Conservation (phyloP, 371 early-diverging fungal species). For the Mucor ambiguus region DNA sequence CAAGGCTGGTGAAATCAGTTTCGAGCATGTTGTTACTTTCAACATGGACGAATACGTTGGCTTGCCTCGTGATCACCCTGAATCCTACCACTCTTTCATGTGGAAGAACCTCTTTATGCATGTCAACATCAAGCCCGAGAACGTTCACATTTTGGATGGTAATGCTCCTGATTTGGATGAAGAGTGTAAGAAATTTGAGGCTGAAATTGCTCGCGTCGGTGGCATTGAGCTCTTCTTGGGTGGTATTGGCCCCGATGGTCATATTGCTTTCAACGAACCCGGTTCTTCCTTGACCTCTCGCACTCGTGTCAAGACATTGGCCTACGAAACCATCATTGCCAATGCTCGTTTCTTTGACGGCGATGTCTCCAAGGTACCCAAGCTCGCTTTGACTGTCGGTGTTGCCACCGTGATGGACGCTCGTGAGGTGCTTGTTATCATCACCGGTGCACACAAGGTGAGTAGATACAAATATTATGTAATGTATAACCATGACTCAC, state of each 20-base stretch:
- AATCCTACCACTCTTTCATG: slow-evolving; percentile 89
- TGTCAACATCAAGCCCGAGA: slow-evolving; percentile 76
- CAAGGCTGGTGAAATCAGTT: slow-evolving; percentile 58
- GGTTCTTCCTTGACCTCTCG: slow-evolving; percentile 84
- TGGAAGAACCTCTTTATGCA: slow-evolving; percentile 85
- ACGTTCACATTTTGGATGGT: slow-evolving; percentile 83
- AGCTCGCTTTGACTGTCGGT: slow-evolving; percentile 85
- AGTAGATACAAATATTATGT: slow-evolving; percentile 16
- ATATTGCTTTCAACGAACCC: slow-evolving; percentile 89
- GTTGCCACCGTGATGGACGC: slow-evolving; percentile 88
- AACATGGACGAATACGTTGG: slow-evolving; percentile 69
- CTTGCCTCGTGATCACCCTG: slow-evolving; percentile 72
- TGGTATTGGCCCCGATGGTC: slow-evolving; percentile 84
- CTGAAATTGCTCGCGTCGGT: slow-evolving; percentile 73
- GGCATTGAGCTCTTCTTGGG: slow-evolving; percentile 46
- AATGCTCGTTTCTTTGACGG: slow-evolving; percentile 87
- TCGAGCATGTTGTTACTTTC: slow-evolving; percentile 65
- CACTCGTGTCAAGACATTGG: slow-evolving; percentile 85
- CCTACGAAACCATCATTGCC: slow-evolving; percentile 88
- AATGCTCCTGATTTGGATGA: slow-evolving; percentile 79
- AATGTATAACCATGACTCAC: slow-evolving; percentile 24
- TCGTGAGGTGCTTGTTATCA: slow-evolving; percentile 84
- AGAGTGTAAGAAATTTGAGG: slow-evolving; percentile 79
- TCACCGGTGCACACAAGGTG: slow-evolving; percentile 87
- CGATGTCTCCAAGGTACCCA: slow-evolving; percentile 84